A percentile compares a stretch with the other conserved stretches of the same genome.
phyloP scores from a whole-genome alignment of 2,329 filamentous ascomycete genomes.

The Colletotrichum agaves region DNA sequence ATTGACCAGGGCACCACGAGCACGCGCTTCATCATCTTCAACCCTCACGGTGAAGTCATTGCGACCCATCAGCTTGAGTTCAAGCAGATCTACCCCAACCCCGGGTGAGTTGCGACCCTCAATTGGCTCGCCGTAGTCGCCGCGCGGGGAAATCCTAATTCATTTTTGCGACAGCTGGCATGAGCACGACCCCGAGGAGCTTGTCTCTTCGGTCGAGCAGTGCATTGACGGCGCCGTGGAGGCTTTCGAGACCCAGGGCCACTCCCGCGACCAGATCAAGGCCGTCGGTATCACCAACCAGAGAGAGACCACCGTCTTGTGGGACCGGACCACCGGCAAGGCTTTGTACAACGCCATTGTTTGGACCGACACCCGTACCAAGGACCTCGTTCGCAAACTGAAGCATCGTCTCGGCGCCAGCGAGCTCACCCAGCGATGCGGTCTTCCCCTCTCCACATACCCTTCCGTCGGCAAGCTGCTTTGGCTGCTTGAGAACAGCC shows the following conservation, averaged over 20 bases:
- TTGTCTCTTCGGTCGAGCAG: slow-evolving; percentile 76
- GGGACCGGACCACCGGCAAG: slow-evolving; percentile 81
- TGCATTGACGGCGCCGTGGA: slow-evolving; percentile 81
- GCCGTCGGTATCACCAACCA: slow-evolving; percentile 86
- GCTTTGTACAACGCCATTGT: slow-evolving; percentile 84
- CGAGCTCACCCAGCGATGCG: slow-evolving; percentile 74
- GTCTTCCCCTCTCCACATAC: slow-evolving; percentile 84
- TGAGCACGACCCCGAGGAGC: slow-evolving; percentile 82
- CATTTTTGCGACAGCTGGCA: slow-evolving; percentile 71
- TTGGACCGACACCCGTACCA: slow-evolving; percentile 85
- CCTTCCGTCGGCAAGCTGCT: slow-evolving; percentile 82
- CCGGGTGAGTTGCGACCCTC: slow-evolving; percentile 68
- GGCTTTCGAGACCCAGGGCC: slow-evolving; percentile 74
- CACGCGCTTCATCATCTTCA: slow-evolving; percentile 82
- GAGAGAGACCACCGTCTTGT: slow-evolving; percentile 83
- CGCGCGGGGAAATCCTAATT: neutral
- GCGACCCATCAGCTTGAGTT: slow-evolving; percentile 82
- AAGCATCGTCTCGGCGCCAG: slow-evolving; percentile 74
- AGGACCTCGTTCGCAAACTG: slow-evolving; percentile 76
- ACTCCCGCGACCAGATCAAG: slow-evolving; percentile 75
- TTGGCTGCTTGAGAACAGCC: slow-evolving; percentile 78
- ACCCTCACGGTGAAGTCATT: slow-evolving; percentile 74
- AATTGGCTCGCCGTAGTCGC: neutral
- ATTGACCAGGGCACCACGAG: slow-evolving; percentile 86
- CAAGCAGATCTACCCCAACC: slow-evolving; percentile 77